These are phyloP conservation scores for Stephania cephalantha DNA, from an alignment of 164 flowering plant genomes.

Conservation along the genomic window DNA sequence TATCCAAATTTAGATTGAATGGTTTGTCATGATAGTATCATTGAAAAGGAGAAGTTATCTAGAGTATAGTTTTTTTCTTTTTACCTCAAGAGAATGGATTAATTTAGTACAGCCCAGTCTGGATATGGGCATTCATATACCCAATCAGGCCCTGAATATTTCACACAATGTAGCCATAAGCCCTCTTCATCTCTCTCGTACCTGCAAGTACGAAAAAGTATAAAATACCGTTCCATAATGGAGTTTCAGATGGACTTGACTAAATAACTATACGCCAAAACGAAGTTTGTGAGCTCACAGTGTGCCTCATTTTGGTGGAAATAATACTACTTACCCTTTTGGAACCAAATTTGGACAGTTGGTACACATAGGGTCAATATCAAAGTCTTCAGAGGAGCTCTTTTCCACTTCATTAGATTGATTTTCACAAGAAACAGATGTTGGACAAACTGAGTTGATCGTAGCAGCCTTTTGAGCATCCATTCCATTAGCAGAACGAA, in stretches of 20 bases:
- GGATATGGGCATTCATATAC: constrained; percentile 86
- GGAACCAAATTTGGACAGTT: constrained; percentile 91
- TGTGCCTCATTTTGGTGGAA: not conserved
- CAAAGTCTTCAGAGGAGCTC: constrained; percentile 38
- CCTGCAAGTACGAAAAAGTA: constrained; percentile 30
- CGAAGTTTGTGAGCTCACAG: not conserved
- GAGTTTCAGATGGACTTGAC: too few species aligned
- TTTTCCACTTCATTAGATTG: constrained; percentile 21
- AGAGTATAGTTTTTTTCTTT: not conserved
- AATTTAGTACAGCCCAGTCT: constrained; percentile 55
- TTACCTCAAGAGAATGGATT: not conserved
- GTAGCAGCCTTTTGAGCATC: constrained; percentile 49
- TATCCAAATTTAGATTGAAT: not conserved
- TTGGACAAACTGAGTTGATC: constrained; percentile 12
- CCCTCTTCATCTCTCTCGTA: constrained; percentile 72
- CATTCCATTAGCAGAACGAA: constrained; percentile 39
- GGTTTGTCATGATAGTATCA: not conserved
- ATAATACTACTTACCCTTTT: constrained; percentile 53
- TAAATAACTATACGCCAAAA: too few species aligned
- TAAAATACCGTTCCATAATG: too few species aligned
- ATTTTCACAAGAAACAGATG: constrained; percentile 13
- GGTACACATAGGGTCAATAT: constrained; percentile 86
- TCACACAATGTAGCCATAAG: constrained; percentile 80
- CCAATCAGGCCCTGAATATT: constrained; percentile 86
- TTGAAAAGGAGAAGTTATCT: not conserved